Base-by-base conservation (phyloP, 2,329 filamentous ascomycete genomes). In the Diaporthe sp. region DNA sequence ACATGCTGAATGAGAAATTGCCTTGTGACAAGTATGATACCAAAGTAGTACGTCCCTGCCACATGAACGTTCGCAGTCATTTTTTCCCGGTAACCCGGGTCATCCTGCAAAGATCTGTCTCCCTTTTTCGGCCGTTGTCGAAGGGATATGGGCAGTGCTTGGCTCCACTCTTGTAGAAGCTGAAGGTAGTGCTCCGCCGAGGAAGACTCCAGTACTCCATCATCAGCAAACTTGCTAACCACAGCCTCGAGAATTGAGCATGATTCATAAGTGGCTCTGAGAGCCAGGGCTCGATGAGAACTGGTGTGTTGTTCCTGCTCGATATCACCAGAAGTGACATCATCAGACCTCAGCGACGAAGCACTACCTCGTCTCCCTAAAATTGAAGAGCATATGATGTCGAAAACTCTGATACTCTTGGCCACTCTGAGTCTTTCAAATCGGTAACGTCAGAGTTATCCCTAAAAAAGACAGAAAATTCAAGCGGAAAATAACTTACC, bases 21-120 rank as follows among this genome's bases (percentile, higher is more conserved):
- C 13, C 77, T 70, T 5, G 77, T 78, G 42, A 77, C 73, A 4
- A 78, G 72, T 4, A 76, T 77, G 25, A 78, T 76, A 35, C 75
- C 77, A 70, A 78, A 78, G 58, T 78, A 78, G 50, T 78, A 78
- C 4, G 75, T 71, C n/a, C 77, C 74, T 19, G 76, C 73, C 0
- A 76, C 72, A 50, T 78, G 77, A 7, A 78, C 70, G 9, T 73
- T 75, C 19, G 75, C 77, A 42, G 78, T 53, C 69, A 75, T 71
- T 55, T 47, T 72, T 39, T 75, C 70, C 37, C 73, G 61, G 13
- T 75, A 70, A 9, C 35, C 53, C 3, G 55, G 32, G 5, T 53
- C 55, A 12, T 70, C 27, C n/a, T 35, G 42, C 22, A 25, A 22
- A 25, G 44, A 17, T 8, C 12, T 12, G 27, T 63, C 44, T 6